These are phyloP conservation scores for Sugiyamaella qingdaonensis DNA, from an alignment of 805 yeast species.

Conservation along the genomic window DNA sequence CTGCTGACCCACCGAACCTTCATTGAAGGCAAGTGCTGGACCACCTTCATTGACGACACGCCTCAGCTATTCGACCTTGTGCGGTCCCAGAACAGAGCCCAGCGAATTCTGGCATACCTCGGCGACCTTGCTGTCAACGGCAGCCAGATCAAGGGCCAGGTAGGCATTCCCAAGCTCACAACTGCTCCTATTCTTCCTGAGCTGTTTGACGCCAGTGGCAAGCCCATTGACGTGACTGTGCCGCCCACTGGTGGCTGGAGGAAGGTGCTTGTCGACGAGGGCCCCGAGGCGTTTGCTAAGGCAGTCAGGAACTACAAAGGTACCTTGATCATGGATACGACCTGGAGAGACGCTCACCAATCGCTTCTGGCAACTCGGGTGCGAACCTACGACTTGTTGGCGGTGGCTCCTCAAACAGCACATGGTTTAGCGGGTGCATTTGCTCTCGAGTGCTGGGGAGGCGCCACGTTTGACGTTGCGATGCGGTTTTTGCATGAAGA, in stretches of 20 bases:
- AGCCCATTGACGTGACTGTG: conserved; percentile 52
- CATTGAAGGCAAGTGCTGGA: conserved; percentile 88
- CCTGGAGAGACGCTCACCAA: conserved; percentile 99
- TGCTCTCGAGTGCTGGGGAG: conserved; percentile 99
- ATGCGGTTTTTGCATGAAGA: conserved; percentile 98
- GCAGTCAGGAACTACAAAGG: conserved; percentile 82
- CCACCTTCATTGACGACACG: conserved; percentile 97
- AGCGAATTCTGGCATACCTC: conserved; percentile 81
- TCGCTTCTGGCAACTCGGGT: conserved; percentile 95
- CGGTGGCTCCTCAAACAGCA: conserved; percentile 92
- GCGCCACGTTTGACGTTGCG: conserved; percentile 98
- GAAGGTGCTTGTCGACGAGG: conserved; percentile 74
- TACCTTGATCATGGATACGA: conserved; percentile 92
- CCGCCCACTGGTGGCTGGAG: conserved; percentile 86
- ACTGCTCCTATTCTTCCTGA: conserved; percentile 74
- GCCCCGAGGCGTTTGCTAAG: conserved; percentile 87
- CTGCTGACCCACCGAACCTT: conserved; percentile 86
- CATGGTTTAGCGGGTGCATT: conserved; percentile 86
- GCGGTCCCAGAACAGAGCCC: conserved; percentile 93
- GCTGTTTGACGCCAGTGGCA: conserved; percentile 59
- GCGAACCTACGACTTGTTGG: conserved; percentile 84
- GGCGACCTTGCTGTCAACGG: conserved; percentile 96
- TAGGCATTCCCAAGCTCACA: conserved; percentile 80
- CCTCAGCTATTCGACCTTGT: conserved; percentile 95
- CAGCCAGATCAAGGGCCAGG: conserved; percentile 91